Evolutionary conservation across 768 basidiomycete genomes (phyloP), one percentile per base, ranked within the genome.

Genomic region (Suillus americanus): DNA sequence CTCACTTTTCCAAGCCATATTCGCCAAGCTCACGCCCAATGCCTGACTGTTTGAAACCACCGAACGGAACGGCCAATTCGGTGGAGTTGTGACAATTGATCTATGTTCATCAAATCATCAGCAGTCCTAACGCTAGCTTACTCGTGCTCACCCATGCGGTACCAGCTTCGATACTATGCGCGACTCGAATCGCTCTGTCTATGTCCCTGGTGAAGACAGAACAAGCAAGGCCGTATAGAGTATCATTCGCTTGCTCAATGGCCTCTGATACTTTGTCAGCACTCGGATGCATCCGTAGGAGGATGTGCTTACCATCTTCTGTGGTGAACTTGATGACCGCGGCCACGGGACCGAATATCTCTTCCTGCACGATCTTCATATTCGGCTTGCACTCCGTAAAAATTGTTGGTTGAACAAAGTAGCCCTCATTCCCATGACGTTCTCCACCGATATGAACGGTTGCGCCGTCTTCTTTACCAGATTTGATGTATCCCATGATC

Each of bases 41-140:
- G 63, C 89, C 89, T 53, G 84, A 86, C 75, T 89, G 86, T 82
- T 90, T 91, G 81, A 81, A 90, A 55, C 90, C 89, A 56, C 89
- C 88, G 71, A 89, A 89, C 8, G 89, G 89, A 46, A 88, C 75
- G 62, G 79, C 74, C 10, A 80, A 70, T 67, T 86, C 79, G 14
- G 84, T 72, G 46, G 68, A 65, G 70, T 81, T 79, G 40, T 73
- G 72, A 51, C 78, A 81, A 72, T 83, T 84, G 61, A 83, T 74
- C 81, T 79, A 57, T 40, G 16, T 3, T 3, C 38, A 28, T 62
- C 16, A 38, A n/a, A 62, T 60, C 33, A n/a, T 12, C 45, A n/a
- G 5, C 45, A 28, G 23, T 43, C 35, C 14, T 28, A 4, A 45
- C 3, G 62, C 46, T 64, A 66, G 35, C 45, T 60, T 28, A 12